These are phyloP conservation scores for Corynascus novoguineensis DNA, from an alignment of 495 filamentous ascomycete species.

Conservation along the genomic window DNA sequence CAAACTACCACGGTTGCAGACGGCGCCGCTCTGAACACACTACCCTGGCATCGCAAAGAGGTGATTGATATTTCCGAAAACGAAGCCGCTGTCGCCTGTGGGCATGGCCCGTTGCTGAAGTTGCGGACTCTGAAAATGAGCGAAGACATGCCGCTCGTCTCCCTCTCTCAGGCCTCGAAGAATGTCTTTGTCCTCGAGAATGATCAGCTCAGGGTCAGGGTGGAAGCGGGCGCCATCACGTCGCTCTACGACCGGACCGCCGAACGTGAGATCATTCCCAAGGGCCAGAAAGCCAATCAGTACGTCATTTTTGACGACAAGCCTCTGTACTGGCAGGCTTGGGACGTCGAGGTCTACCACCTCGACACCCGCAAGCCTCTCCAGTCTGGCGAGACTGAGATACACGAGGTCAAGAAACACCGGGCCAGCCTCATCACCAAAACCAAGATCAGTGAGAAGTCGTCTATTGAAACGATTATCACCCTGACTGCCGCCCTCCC, in stretches of 20 bases:
- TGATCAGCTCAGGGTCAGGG: constrained; percentile 60
- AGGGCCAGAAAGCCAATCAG: constrained; percentile 79
- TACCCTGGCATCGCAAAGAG: constrained; percentile 75
- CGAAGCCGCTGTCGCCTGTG: constrained; percentile 44
- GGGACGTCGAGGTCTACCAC: constrained; percentile 97
- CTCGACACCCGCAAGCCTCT: constrained; percentile 80
- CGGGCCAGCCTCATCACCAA: constrained; percentile 72
- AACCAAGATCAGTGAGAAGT: constrained; percentile 79
- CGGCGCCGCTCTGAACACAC: constrained; percentile 65
- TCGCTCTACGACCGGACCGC: constrained; percentile 70
- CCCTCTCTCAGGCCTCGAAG: constrained; percentile 58
- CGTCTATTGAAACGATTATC: constrained; percentile 82
- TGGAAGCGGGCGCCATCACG: constrained; percentile 69
- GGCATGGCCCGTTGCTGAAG: constrained; percentile 43
- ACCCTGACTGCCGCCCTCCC: constrained; percentile 63
- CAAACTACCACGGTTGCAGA: constrained; percentile 32
- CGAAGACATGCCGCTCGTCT: constrained; percentile 45
- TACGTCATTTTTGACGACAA: constrained; percentile 97
- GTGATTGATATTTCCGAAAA: constrained; percentile 55
- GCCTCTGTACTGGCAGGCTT: constrained; percentile 97
- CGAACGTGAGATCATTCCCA: constrained; percentile 70
- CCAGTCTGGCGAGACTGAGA: constrained; percentile 54
- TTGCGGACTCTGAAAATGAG: constrained; percentile 45
- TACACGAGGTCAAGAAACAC: constrained; percentile 67
- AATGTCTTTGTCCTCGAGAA: constrained; percentile 77